Conservation (phyloP, 257 asterid genomes). For the Hygrophila difformis region DNA sequence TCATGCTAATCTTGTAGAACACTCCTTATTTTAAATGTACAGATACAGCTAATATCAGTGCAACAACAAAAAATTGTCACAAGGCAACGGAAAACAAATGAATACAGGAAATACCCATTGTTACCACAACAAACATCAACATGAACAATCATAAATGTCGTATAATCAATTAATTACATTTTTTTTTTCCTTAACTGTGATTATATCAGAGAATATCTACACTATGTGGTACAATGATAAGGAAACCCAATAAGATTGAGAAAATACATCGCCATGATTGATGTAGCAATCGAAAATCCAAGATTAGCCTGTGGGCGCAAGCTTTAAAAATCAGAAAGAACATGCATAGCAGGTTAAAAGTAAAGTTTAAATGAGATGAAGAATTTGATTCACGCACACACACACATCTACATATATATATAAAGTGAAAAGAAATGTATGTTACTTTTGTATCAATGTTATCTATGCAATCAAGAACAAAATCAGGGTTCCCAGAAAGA, state of each 20-base stretch:
- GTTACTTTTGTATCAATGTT: conserved; percentile 94
- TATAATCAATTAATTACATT: too few species aligned
- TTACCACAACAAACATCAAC: neutral
- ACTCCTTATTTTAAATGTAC: conserved; percentile 2
- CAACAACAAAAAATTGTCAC: conserved; percentile 2
- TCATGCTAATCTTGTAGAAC: conserved; percentile 1
- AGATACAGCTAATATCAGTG: neutral
- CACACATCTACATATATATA: neutral
- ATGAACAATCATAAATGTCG: neutral
- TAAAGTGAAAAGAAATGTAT: neutral
- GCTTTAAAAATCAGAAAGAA: neutral
- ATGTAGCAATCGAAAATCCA: too few species aligned
- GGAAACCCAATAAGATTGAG: too few species aligned
- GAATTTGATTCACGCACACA: too few species aligned
- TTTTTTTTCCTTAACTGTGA: too few species aligned
- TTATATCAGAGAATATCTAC: too few species aligned
- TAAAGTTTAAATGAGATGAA: too few species aligned
- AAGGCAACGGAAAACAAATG: neutral
- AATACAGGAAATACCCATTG: neutral
- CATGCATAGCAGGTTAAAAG: conserved; percentile 7
- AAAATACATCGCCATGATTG: too few species aligned
- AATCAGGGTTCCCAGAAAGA: conserved; percentile 80
- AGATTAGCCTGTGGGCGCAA: too few species aligned
- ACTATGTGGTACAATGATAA: too few species aligned
- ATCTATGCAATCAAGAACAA: conserved; percentile 91